Evolutionary conservation across 2,329 filamentous ascomycete species (phyloP).

Genomic region (Colletotrichum camelliae): DNA sequence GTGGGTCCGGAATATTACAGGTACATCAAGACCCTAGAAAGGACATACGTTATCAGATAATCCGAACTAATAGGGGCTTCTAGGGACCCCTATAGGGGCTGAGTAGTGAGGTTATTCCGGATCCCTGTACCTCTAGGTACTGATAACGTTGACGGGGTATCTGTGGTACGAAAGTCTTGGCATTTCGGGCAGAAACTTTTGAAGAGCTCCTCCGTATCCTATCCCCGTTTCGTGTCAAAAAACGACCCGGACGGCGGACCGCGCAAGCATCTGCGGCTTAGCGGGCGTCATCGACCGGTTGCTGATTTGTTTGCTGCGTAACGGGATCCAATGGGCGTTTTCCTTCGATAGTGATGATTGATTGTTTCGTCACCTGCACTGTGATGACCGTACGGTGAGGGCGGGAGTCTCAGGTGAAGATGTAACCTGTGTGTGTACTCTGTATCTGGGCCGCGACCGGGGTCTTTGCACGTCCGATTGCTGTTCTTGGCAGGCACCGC

Average conservation of each 20-base stretch:
- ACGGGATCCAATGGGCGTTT: background rate
- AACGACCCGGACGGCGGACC: background rate
- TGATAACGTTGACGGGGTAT: no score
- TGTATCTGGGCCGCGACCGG: background rate
- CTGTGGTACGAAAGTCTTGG: no score
- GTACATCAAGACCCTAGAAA: no score
- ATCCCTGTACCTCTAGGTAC: no score
- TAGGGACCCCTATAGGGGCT: no score
- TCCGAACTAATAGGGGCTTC: no score
- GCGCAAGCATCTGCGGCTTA: slow-evolving; percentile 6
- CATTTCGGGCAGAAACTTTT: no score
- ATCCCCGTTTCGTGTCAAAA: background rate
- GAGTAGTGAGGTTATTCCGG: no score
- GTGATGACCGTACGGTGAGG: background rate
- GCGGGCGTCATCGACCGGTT: background rate
- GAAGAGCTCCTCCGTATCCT: no score
- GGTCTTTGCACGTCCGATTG: background rate
- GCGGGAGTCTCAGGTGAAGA: slow-evolving; percentile 5
- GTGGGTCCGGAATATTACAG: no score
- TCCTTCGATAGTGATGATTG: background rate
- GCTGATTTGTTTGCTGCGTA: background rate
- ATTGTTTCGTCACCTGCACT: background rate
- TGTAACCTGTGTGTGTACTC: background rate
- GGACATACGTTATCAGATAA: no score
- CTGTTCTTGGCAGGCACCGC: background rate